These are phyloP conservation scores for Coelastrella sp. DNA, from an alignment of 139 green algal species.

Conservation along the genomic window DNA sequence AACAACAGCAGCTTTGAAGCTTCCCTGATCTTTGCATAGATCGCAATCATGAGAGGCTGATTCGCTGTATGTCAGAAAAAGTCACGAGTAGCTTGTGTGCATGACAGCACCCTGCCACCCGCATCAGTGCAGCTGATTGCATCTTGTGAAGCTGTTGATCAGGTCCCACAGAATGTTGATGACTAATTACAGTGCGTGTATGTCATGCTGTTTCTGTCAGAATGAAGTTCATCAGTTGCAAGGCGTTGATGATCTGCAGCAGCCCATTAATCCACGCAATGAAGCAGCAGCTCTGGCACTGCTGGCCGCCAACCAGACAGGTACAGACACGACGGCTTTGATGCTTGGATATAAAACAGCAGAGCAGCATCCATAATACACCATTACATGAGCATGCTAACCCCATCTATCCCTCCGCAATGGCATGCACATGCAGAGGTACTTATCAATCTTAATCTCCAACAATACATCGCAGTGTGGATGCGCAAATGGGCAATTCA, in stretches of 20 bases:
- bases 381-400: background rate
- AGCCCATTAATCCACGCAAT: conserved; percentile 67
- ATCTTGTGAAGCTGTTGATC: no score
- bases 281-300: conserved; percentile 75
- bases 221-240: conserved; percentile 10
- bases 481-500: no score
- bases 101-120: background rate
- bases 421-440: background rate
- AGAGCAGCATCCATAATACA: background rate
- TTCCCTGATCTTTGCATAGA: no score
- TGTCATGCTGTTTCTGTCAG: background rate
- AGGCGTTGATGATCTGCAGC: conserved; percentile 46
- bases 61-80: background rate
- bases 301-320: conserved; percentile 53
- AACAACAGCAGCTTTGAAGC: no score
- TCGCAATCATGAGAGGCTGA: no score
- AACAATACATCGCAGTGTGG: no score
- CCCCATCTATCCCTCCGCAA: background rate
- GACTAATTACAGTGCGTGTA: background rate
- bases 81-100: background rate
- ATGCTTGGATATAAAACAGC: background rate
- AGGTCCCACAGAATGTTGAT: no score
- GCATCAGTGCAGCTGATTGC: background rate
- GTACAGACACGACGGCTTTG: background rate
- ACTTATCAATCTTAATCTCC: no score